Conservation (phyloP, 306 rosid species). For the Cicer cuneatum region DNA sequence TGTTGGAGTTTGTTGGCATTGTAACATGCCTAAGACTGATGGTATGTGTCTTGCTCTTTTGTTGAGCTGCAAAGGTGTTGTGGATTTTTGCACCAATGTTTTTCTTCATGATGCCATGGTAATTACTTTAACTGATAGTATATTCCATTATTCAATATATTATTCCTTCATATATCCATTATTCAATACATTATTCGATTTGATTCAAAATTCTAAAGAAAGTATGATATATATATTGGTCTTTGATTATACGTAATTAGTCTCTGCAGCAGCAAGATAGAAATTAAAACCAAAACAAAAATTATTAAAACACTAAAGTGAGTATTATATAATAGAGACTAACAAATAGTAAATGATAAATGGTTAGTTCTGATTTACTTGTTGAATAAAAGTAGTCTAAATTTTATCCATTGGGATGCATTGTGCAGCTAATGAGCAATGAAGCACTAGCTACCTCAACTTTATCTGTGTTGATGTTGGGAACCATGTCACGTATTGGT, state of each 20-base stretch:
- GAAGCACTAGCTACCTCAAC: neutral
- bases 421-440: constrained; percentile 13
- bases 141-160: neutral
- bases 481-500: neutral
- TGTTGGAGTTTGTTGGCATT: constrained; percentile 33
- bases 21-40: constrained; percentile 50
- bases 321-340: no score
- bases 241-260: no score
- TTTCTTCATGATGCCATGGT: constrained; percentile 37
- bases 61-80: constrained; percentile 63
- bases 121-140: neutral
- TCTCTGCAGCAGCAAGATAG: no score
- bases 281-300: no score
- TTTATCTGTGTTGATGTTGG: neutral
- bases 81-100: constrained; percentile 39
- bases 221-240: no score
- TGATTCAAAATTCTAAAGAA: no score
- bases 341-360: no score
- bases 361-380: neutral
- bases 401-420: neutral
- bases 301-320: no score
- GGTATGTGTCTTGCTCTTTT: constrained; percentile 51
- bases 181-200: no score
- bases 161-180: neutral
- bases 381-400: constrained; percentile 10